Base-by-base conservation (phyloP, 164 flowering plant genomes). In the Amborella trichopoda region DNA sequence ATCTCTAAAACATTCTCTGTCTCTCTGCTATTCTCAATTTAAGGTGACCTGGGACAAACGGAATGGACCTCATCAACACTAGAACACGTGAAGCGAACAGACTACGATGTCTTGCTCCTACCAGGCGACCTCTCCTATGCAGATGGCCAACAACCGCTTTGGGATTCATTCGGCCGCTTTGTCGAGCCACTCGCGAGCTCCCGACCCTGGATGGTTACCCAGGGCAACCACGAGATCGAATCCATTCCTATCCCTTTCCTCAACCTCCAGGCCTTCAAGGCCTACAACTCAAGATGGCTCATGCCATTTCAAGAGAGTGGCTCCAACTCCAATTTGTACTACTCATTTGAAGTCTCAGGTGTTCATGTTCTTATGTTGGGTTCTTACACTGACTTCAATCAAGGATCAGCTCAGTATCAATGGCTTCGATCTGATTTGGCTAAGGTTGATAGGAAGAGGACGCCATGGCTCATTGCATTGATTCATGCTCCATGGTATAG, bases 11-110 rank as follows among this genome's bases (percentile, higher is more conserved):
- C 36, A 32, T 10, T n/a, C n/a, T n/a, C n/a, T n/a, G n/a, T n/a
- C n/a, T n/a, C n/a, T n/a, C n/a, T n/a, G n/a, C n/a, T n/a, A n/a
- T n/a, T n/a, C n/a, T n/a, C n/a, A n/a, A n/a, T n/a, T n/a, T n/a
- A n/a, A 83, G 97, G 97, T 1, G 97, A 86, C 52, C 59, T 90
- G n/a, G 97, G 97, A 9, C 95, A 86, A 36, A 86, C 97, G 0
- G 91, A 69, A 54, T 86, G 95, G 94, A 86, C 95, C 1, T 44
- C 54, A 6, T 73, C 97, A 28, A 90, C 97, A 1, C 61, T 89
- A 24, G 46, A 23, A 3, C 83, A 85, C 52, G 48, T 85, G 0
- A 58, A 51, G 16, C 41, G 57, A 20, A 49, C 45, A 0, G 64
- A 81, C 56, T 81, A 90, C 48, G 95, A 90, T 41, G 79, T 81